phyloP scores from a whole-genome alignment of 306 rosid species.

The Albizia julibrissin region DNA sequence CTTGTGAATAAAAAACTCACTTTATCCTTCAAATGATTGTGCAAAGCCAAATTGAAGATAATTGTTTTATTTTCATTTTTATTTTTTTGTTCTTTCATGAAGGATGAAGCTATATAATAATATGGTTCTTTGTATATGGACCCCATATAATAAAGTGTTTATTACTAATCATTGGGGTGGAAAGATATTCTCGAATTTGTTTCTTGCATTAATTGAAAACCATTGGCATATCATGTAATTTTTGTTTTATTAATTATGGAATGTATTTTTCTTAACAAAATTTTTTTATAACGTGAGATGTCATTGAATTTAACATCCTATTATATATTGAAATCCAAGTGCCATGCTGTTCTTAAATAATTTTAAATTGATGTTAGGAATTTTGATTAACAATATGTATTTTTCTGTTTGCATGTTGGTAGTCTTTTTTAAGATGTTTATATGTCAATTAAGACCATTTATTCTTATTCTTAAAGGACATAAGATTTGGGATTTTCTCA shows the following conservation, averaged over 20 bases:
- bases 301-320: background rate
- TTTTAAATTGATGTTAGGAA: background rate
- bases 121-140: background rate
- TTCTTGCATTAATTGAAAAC: background rate
- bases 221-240: background rate
- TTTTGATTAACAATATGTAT: background rate
- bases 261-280: background rate
- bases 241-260: background rate
- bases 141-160: background rate
- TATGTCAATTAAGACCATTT: background rate
- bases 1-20: constrained; percentile 18
- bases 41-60: background rate
- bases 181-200: background rate
- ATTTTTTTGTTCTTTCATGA: background rate
- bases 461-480: background rate
- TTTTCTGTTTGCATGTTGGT: background rate
- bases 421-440: background rate
- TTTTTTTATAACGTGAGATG: background rate
- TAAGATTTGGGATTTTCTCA: background rate
- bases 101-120: background rate
- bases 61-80: background rate
- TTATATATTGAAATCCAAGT: background rate
- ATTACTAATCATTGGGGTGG: background rate
- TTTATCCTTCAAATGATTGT: background rate
- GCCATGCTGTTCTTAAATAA: background rate